These are phyloP conservation scores for Ashbya aceris DNA, from an alignment of 1,139 yeast species.

Conservation along the genomic window DNA sequence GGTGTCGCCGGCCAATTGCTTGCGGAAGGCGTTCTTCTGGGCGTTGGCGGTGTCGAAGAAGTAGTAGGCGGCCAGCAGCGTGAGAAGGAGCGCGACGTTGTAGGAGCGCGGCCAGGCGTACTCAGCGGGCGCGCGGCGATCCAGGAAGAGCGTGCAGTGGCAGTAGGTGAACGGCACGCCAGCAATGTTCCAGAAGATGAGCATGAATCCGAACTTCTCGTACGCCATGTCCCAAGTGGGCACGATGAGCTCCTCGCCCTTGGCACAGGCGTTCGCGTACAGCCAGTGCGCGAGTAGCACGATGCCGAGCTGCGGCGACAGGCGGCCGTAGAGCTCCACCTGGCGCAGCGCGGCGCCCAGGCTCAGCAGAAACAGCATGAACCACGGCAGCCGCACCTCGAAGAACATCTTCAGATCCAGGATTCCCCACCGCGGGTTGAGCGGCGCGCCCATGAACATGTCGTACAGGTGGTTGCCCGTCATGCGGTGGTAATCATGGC, in stretches of 20 bases:
- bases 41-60: conserved; percentile 93
- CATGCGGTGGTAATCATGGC: conserved; percentile 77
- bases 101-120: conserved; percentile 62
- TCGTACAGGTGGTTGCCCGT: conserved; percentile 88
- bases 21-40: conserved; percentile 90
- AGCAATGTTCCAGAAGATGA: conserved; percentile 96
- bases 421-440: conserved; percentile 90
- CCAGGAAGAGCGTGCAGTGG: conserved; percentile 78
- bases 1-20: conserved; percentile 72
- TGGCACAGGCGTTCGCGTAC: conserved; percentile 93
- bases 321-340: conserved; percentile 69
- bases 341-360: conserved; percentile 71
- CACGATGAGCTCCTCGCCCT: conserved; percentile 94
- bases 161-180: conserved; percentile 98
- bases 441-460: conserved; percentile 93
- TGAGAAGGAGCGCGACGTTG: conserved; percentile 45
- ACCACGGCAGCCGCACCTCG: conserved; percentile 97
- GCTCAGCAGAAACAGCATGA: conserved; percentile 70
- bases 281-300: conserved; percentile 82
- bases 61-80: conserved; percentile 66
- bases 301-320: conserved; percentile 66
- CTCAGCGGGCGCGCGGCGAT: conserved; percentile 73
- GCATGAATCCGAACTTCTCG: conserved; percentile 97
- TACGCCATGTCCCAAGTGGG: conserved; percentile 99
- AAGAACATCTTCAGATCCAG: conserved; percentile 93